Percentiles rank a stretch among this genome's conserved stretches.
These are phyloP conservation scores for Trichoderma lentiforme DNA, from an alignment of 2,329 filamentous ascomycete genomes.

Conservation along the genomic window DNA sequence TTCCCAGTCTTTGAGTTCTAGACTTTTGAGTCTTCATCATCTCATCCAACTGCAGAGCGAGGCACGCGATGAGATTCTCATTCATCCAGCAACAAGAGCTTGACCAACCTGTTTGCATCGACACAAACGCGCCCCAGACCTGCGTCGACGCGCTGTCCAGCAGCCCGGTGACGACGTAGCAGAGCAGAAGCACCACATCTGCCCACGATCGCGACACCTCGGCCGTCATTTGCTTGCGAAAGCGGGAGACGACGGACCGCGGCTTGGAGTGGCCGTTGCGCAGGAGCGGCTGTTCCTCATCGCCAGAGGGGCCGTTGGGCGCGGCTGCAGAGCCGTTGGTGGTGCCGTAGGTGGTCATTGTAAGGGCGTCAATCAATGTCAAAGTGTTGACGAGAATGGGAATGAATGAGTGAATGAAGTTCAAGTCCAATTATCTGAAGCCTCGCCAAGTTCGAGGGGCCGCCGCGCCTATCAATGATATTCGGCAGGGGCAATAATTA, in stretches of 20 bases:
- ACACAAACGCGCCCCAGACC: conserved; percentile 77
- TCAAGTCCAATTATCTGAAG: background rate
- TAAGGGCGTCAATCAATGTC: background rate
- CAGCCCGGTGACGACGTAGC: conserved; percentile 74
- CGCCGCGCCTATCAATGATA: background rate
- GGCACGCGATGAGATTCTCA: background rate
- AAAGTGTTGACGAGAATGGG: background rate
- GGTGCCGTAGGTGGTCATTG: conserved; percentile 15
- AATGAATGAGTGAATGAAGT: background rate
- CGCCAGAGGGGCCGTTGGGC: conserved; percentile 21
- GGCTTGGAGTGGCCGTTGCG: conserved; percentile 24
- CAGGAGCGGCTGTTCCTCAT: conserved; percentile 37
- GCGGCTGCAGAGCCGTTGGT: conserved; percentile 21
- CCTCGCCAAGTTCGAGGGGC: background rate
- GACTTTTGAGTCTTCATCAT: background rate
- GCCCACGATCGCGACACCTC: conserved; percentile 61
- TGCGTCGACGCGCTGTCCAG: conserved; percentile 73
- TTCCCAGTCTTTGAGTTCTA: background rate
- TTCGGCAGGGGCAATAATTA: background rate
- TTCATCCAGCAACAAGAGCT: background rate
- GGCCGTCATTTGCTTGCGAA: conserved; percentile 34
- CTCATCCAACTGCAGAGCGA: background rate
- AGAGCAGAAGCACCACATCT: conserved; percentile 66
- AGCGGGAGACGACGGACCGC: conserved; percentile 24
- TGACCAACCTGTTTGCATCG: conserved; percentile 71